Percentiles rank a stretch among this genome's conserved stretches.
phyloP scores from a whole-genome alignment of 495 filamentous ascomycete genomes.

The Ascobolus immersus region DNA sequence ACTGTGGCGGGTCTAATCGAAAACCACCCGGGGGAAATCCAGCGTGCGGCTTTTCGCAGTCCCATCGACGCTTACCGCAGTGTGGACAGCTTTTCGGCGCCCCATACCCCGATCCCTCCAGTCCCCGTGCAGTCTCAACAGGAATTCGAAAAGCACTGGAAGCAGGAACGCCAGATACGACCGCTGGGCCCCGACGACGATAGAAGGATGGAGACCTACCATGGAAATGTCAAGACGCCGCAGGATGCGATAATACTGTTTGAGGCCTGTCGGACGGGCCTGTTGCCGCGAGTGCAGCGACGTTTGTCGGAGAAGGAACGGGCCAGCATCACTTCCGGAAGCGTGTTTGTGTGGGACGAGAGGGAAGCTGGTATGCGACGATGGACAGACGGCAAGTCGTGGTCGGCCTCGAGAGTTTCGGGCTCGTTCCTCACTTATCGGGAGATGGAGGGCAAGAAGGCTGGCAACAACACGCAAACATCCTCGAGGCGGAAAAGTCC shows the following conservation, averaged over 20 bases:
- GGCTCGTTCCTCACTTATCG: conserved; percentile 93
- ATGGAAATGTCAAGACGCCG: conserved; percentile 75
- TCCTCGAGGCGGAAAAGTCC: conserved; percentile 47
- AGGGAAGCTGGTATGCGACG: conserved; percentile 91
- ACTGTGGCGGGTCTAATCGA: too few species aligned
- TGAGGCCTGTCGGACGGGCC: conserved; percentile 76
- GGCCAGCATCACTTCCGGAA: conserved; percentile 78
- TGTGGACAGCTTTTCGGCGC: too few species aligned
- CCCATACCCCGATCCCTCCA: too few species aligned
- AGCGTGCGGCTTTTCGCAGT: too few species aligned
- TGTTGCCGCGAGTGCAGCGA: conserved; percentile 76
- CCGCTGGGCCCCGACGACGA: too few species aligned
- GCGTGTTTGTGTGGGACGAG: conserved; percentile 98
- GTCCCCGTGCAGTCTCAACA: too few species aligned
- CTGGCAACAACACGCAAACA: conserved; percentile 29
- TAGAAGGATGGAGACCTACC: conserved; percentile 75
- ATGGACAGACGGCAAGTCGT: conserved; percentile 98
- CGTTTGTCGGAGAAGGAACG: conserved; percentile 91
- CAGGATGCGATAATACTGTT: conserved; percentile 91
- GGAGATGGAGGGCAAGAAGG: conserved; percentile 95
- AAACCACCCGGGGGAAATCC: too few species aligned
- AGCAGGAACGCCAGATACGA: too few species aligned
- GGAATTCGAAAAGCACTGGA: too few species aligned
- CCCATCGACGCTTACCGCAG: too few species aligned
- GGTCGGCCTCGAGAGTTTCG: conserved; percentile 92